These are phyloP conservation scores for Lactarius sanguifluus DNA, from an alignment of 768 basidiomycete species.

Conservation along the genomic window DNA sequence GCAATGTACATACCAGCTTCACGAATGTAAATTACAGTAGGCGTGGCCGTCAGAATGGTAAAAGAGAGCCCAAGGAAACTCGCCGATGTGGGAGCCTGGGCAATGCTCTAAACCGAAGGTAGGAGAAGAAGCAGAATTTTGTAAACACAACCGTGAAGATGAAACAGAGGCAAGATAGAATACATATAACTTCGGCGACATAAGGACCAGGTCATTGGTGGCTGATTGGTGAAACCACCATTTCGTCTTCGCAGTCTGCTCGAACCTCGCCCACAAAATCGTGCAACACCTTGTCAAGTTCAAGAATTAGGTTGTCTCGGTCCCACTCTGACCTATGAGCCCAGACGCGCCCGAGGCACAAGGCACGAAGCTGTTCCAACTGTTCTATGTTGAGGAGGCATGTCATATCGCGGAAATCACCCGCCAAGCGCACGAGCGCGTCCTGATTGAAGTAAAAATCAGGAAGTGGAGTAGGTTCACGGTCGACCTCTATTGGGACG, in stretches of 20 bases:
- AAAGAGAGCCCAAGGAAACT: conserved; percentile 5
- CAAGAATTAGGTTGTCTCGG: conserved; percentile 59
- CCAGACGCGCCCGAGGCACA: conserved; percentile 81
- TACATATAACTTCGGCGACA: conserved; percentile 26
- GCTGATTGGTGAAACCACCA: conserved; percentile 7
- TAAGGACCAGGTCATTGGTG: conserved; percentile 8
- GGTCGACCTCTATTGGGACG: conserved; percentile 53
- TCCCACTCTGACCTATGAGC: conserved; percentile 81
- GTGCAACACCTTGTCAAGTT: conserved; percentile 55
- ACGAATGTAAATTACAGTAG: conserved; percentile 9
- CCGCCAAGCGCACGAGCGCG: conserved; percentile 49
- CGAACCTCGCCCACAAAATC: conserved; percentile 68
- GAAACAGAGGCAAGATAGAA: conserved; percentile 16
- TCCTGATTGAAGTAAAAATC: conserved; percentile 67
- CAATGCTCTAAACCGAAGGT: conserved; percentile 5
- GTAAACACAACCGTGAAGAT: neutral
- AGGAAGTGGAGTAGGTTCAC: conserved; percentile 69
- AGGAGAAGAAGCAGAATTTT: conserved; percentile 10
- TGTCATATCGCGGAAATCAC: conserved; percentile 55
- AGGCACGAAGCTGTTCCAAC: conserved; percentile 90
- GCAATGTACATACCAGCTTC: conserved; percentile 21
- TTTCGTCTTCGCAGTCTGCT: conserved; percentile 30
- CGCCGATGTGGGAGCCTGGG: neutral
- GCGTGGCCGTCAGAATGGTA: neutral
- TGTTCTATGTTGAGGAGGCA: conserved; percentile 73